These are phyloP conservation scores for Trypanosomatidae sp. DNA, from an alignment of 208 protist species.

Conservation along the genomic window DNA sequence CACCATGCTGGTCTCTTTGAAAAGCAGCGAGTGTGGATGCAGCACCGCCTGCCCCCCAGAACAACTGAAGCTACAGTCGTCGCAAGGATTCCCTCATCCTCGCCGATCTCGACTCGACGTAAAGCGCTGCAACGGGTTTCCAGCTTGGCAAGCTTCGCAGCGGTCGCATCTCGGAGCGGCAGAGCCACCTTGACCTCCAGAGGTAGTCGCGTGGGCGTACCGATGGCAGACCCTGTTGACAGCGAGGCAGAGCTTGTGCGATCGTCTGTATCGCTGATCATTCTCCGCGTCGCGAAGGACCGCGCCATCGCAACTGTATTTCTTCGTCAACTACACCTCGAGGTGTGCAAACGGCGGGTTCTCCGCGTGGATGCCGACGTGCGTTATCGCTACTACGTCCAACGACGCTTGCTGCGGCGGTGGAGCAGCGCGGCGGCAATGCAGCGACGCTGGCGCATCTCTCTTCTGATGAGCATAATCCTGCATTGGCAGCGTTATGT, in stretches of 20 bases:
- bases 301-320: slow-evolving; percentile 58
- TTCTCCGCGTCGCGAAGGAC: slow-evolving; percentile 55
- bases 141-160: not conserved
- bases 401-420: slow-evolving; percentile 40
- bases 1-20: slow-evolving; percentile 18
- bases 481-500: slow-evolving; percentile 33
- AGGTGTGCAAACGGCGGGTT: slow-evolving; percentile 24
- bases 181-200: not conserved
- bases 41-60: not conserved
- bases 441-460: not conserved
- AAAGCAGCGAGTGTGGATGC: slow-evolving; percentile 22
- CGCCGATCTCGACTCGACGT: slow-evolving; percentile 3
- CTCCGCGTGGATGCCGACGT: slow-evolving; percentile 43
- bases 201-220: not conserved
- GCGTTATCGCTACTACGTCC: slow-evolving; percentile 61
- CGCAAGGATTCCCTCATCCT: not conserved
- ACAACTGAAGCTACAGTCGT: not conserved
- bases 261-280: slow-evolving; percentile 61
- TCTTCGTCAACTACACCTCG: slow-evolving; percentile 59
- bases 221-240: not conserved
- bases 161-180: not conserved
- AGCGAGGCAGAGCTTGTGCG: slow-evolving; percentile 5
- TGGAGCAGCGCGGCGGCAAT: slow-evolving; percentile 23
- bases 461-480: slow-evolving; percentile 12
- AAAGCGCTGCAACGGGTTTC: slow-evolving; percentile 25